phyloP scores from a whole-genome alignment of 306 rosid species.

The Spatholobus suberectus region DNA sequence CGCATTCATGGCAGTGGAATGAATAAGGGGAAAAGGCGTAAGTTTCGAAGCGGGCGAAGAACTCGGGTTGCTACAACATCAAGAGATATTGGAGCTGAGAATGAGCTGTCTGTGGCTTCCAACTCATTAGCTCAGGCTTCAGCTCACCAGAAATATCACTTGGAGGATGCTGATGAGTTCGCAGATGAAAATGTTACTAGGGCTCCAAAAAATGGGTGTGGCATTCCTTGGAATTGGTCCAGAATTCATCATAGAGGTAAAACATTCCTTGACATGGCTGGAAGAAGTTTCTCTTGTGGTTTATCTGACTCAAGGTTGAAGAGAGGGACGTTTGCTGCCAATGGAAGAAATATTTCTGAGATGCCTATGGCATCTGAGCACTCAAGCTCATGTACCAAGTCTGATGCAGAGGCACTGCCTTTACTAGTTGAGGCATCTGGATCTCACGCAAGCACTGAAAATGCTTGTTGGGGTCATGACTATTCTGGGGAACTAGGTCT shows the following conservation, averaged over 20 bases:
- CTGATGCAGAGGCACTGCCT: constrained; percentile 85
- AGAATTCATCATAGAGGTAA: constrained; percentile 94
- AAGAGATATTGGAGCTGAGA: constrained; percentile 77
- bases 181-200: constrained; percentile 70
- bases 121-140: constrained; percentile 76
- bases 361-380: constrained; percentile 73
- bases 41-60: constrained; percentile 76
- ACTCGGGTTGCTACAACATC: constrained; percentile 65
- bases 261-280: constrained; percentile 91
- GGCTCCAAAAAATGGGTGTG: constrained; percentile 94
- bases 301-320: constrained; percentile 81
- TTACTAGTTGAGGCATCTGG: constrained; percentile 88
- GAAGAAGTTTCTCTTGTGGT: constrained; percentile 95
- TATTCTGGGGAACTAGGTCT: constrained; percentile 95
- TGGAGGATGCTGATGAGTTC: constrained; percentile 67
- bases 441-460: constrained; percentile 78
- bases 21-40: constrained; percentile 77
- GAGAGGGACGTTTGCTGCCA: constrained; percentile 64
- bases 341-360: constrained; percentile 66
- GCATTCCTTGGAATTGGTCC: constrained; percentile 99
- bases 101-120: constrained; percentile 92
- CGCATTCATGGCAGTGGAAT: constrained; percentile 66
- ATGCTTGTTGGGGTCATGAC: constrained; percentile 79
- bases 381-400: constrained; percentile 72
- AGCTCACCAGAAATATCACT: constrained; percentile 57